phyloP scores from a whole-genome alignment of 305 asterid species.

The Stenogyne calaminthoides region DNA sequence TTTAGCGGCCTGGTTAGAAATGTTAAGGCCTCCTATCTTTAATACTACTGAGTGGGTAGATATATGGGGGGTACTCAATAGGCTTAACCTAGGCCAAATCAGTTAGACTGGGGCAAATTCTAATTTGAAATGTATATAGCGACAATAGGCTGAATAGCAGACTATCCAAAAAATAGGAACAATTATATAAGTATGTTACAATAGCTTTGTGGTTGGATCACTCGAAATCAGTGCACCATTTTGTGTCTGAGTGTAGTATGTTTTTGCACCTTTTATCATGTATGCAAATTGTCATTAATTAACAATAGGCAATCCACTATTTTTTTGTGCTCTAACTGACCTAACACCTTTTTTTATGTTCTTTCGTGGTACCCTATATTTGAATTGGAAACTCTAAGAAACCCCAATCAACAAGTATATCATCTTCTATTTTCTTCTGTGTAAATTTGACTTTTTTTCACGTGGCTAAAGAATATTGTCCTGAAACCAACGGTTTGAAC shows the following conservation, averaged over 20 bases:
- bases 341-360: neutral
- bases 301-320: neutral
- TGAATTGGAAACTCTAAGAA: neutral
- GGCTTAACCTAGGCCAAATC: constrained; percentile 4
- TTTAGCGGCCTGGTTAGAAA: constrained; percentile 24
- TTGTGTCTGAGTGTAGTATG: constrained; percentile 10
- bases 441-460: neutral
- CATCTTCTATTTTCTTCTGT: neutral
- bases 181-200: neutral
- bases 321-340: neutral
- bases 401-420: neutral
- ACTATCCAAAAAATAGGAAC: neutral
- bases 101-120: neutral
- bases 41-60: constrained; percentile 18
- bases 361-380: neutral
- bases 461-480: neutral
- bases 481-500: constrained; percentile 4
- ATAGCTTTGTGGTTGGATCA: constrained; percentile 1
- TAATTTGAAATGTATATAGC: neutral
- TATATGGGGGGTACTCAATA: constrained; percentile 16
- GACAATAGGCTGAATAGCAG: neutral
- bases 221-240: neutral
- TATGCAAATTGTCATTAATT: neutral
- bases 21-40: constrained; percentile 20
- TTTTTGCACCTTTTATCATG: constrained; percentile 8